Evolutionary conservation across 768 basidiomycete species (phyloP).

Genomic region (Hemileccinum rubropunctum): DNA sequence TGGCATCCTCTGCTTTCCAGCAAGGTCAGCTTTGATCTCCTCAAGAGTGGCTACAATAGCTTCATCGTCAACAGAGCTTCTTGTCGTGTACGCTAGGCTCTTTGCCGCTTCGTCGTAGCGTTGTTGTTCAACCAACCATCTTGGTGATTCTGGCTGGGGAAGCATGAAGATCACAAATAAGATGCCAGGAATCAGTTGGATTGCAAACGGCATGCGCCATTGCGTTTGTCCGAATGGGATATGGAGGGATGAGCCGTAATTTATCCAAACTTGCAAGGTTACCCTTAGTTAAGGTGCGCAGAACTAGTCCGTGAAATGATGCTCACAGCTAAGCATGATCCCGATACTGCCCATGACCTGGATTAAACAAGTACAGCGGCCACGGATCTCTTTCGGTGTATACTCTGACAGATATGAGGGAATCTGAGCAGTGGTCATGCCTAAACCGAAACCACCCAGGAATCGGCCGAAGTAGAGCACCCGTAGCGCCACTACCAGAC

Average conservation of each 20-base stretch:
- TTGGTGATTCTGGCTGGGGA: slow-evolving; percentile 53
- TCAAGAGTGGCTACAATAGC: slow-evolving; percentile 37
- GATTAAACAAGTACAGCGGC: slow-evolving; percentile 47
- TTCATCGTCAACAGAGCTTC: slow-evolving; percentile 33
- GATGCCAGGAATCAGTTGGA: slow-evolving; percentile 52
- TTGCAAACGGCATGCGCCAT: slow-evolving; percentile 51
- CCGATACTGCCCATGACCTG: slow-evolving; percentile 33
- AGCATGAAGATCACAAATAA: slow-evolving; percentile 46
- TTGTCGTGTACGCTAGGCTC: slow-evolving; percentile 37
- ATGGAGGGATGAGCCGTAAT: slow-evolving; percentile 41
- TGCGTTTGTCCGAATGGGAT: slow-evolving; percentile 39
- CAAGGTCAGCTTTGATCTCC: slow-evolving; percentile 48
- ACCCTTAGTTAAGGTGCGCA: background rate
- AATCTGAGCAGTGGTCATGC: slow-evolving; percentile 48
- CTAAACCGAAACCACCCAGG: slow-evolving; percentile 61
- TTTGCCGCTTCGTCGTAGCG: slow-evolving; percentile 40
- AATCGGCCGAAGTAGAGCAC: slow-evolving; percentile 52
- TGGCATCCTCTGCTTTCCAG: slow-evolving; percentile 36
- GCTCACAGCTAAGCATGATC: slow-evolving; percentile 36
- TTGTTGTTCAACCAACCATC: slow-evolving; percentile 50
- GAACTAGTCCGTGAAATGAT: background rate
- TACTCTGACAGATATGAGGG: slow-evolving; percentile 53
- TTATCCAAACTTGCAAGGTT: slow-evolving; percentile 41
- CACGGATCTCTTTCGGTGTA: slow-evolving; percentile 45
- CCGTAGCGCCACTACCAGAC: slow-evolving; percentile 31